phyloP scores from a whole-genome alignment of 305 asterid species.

The Fraxinus sp. region DNA sequence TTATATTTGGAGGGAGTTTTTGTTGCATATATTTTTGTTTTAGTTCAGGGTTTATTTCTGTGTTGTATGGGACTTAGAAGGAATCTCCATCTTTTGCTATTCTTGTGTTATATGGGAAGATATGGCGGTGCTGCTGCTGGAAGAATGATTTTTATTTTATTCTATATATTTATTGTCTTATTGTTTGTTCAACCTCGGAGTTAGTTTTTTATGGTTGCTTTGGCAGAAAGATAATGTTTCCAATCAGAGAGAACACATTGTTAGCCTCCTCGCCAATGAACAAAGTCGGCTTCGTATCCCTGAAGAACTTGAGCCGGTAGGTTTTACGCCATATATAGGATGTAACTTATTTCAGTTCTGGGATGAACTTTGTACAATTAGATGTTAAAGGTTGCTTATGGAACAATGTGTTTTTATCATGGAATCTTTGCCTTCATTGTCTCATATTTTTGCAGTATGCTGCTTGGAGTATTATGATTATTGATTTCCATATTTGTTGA shows the following conservation, averaged over 20 bases:
- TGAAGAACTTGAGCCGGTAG: slow-evolving; percentile 83
- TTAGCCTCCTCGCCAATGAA: slow-evolving; percentile 92
- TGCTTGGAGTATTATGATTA: background rate
- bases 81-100: background rate
- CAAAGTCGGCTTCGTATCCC: slow-evolving; percentile 79
- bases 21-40: background rate
- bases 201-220: slow-evolving; percentile 18
- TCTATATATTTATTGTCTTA: slow-evolving; percentile 9
- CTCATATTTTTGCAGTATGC: slow-evolving; percentile 6
- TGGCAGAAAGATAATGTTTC: slow-evolving; percentile 85
- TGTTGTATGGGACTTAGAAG: background rate
- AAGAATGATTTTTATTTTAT: slow-evolving; percentile 7
- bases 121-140: background rate
- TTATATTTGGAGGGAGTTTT: background rate
- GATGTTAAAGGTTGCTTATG: slow-evolving; percentile 10
- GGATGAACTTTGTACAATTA: slow-evolving; percentile 11
- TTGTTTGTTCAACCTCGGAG: slow-evolving; percentile 6
- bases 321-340: slow-evolving; percentile 30
- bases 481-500: slow-evolving; percentile 7
- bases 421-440: background rate
- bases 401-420: slow-evolving; percentile 8
- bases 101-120: background rate
- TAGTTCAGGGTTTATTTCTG: background rate
- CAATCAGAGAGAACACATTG: slow-evolving; percentile 89
- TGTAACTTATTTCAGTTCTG: slow-evolving; percentile 10